These are phyloP conservation scores for Sequoia sempervirens DNA, from an alignment of 75 land plant genomes.

Conservation along the genomic window DNA sequence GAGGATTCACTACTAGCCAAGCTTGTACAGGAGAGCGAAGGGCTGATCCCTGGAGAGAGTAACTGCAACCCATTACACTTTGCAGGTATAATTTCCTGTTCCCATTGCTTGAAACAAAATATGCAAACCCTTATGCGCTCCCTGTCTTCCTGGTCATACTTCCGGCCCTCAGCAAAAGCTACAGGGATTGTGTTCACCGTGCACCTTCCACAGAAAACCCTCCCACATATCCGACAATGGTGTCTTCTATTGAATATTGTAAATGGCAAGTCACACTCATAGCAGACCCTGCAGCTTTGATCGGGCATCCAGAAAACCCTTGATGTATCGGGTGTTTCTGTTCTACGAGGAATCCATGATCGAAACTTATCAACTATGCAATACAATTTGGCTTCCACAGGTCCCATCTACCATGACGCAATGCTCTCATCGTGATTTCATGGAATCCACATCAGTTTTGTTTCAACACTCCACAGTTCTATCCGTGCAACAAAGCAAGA, in stretches of 20 bases:
- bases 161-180: constrained; percentile 12
- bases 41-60: constrained; percentile 15
- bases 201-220: constrained; percentile 63
- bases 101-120: constrained; percentile 69
- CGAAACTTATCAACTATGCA: constrained; percentile 8
- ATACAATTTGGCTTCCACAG: too few species aligned
- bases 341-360: constrained; percentile 23
- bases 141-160: constrained; percentile 27
- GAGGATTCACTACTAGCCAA: constrained; percentile 39
- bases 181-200: constrained; percentile 15
- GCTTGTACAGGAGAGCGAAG: constrained; percentile 42
- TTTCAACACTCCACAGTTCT: neutral
- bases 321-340: constrained; percentile 17
- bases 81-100: constrained; percentile 17
- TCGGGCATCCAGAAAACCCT: constrained; percentile 59
- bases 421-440: neutral
- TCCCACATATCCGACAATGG: constrained; percentile 62
- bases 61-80: constrained; percentile 10
- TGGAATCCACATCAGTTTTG: neutral
- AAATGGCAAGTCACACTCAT: constrained; percentile 48
- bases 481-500: neutral
- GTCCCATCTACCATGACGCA: neutral
- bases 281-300: constrained; percentile 47
- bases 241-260: constrained; percentile 31
- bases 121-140: constrained; percentile 79